Base-by-base conservation (phyloP, 768 basidiomycete genomes). In the Boletales sp. region DNA sequence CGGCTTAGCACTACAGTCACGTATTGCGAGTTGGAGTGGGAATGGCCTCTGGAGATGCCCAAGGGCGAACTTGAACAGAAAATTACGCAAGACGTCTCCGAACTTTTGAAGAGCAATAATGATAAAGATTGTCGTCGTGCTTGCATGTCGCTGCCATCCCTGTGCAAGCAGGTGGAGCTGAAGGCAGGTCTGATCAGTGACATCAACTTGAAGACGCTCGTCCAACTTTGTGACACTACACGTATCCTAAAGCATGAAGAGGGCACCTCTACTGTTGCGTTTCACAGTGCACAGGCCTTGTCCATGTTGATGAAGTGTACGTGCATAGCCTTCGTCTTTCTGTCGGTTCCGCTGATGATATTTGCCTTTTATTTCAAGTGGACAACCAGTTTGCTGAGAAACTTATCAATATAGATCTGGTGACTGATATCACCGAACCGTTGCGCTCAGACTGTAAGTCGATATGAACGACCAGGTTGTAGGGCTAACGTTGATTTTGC, bases 61-160 rank as follows among this genome's bases (percentile, higher is more conserved):
- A 21, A 21, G 21, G 21, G 21, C 21, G 21, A 21, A 21, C 44
- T 54, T 12, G 34, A 17, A 17, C 48, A 46, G 17, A 19, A 46
- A 10, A 52, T 60, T 13, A 41, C 30, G 2, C 15, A 36, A 2
- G 55, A 64, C 9, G 40, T 66, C 2, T 39, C 55, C 8, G 41
- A 17, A 4, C 52, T 69, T 18, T 53, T 67, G 21, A 36, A 53
- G 8, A 39, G 43, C 9, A 11, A 33, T 2, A 13, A 41, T 11
- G 14, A 33, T 4, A 13, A 8, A 9, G 37, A 62, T 11, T 30
- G 41, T 41, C 54, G 47, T 41, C 65, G 63, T 3, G 65, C 56
- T 34, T 68, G 67, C 57, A 57, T 54, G 8, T 68, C 52, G 38
- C 25, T 67, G 5, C 67, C 67, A 0, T 60, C 65, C 9, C 63